A percentile compares a stretch with the other conserved stretches of the same genome.
Conservation (phyloP, 2,329 filamentous ascomycete species). For the Aspergillus flavus region DNA sequence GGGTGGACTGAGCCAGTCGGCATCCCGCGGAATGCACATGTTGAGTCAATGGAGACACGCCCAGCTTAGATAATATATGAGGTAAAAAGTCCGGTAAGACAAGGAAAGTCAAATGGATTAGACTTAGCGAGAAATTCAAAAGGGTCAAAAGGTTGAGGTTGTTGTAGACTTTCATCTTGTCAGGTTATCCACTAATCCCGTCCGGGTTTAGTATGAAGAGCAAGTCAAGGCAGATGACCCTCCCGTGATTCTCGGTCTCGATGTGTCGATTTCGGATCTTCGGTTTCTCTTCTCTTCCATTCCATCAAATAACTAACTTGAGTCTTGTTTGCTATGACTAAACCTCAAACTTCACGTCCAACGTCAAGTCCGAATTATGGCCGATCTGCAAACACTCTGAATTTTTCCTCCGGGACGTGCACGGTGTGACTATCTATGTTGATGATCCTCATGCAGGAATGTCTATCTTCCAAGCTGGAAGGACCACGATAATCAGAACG, state of each 20-base stretch:
- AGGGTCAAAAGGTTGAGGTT: background rate
- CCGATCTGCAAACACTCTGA: background rate
- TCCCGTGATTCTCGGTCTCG: slow-evolving; percentile 2
- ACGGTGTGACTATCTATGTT: background rate
- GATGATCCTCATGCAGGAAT: background rate
- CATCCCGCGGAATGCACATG: slow-evolving; percentile 11
- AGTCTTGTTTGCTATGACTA: background rate
- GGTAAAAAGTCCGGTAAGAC: background rate
- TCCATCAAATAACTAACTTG: background rate
- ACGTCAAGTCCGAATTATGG: background rate
- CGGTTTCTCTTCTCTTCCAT: background rate
- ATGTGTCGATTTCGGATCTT: background rate
- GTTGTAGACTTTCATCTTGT: background rate
- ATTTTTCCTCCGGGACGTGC: background rate
- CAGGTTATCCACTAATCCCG: background rate
- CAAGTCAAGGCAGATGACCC: background rate
- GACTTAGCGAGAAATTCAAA: background rate
- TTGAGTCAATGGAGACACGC: background rate
- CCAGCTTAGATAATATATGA: background rate
- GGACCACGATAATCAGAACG: background rate
- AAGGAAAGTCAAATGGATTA: background rate
- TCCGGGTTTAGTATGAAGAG: background rate
- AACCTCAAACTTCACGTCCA: background rate
- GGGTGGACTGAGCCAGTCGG: slow-evolving; percentile 12
- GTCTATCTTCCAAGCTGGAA: background rate